Evolutionary conservation across 2,329 filamentous ascomycete species (phyloP).

Genomic region (Paecilomyces fulvus): DNA sequence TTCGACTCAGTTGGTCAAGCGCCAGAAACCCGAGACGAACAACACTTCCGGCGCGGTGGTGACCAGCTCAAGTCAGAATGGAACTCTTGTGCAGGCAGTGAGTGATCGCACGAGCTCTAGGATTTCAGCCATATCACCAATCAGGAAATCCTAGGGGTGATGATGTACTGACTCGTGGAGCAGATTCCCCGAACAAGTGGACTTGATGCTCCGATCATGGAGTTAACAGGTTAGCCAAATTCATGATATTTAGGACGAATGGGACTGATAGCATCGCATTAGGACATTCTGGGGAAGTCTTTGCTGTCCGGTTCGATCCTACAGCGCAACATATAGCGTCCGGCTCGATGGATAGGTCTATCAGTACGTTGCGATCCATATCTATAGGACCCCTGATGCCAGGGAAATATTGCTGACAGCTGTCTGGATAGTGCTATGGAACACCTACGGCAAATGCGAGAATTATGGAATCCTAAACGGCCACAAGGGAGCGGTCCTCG

Average conservation of each 20-base stretch:
- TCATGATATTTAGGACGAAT: not conserved
- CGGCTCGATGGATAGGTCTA: constrained; percentile 87
- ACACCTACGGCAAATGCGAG: constrained; percentile 83
- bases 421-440: constrained; percentile 67
- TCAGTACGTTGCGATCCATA: constrained; percentile 50
- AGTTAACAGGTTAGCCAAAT: constrained; percentile 62
- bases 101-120: constrained; percentile 20
- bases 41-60: constrained; percentile 50
- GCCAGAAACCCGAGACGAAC: constrained; percentile 64
- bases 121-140: not conserved
- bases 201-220: constrained; percentile 87
- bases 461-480: constrained; percentile 87
- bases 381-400: not conserved
- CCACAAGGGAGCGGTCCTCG: constrained; percentile 83
- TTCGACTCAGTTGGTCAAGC: constrained; percentile 71
- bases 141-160: not conserved
- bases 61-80: constrained; percentile 50
- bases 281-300: constrained; percentile 73
- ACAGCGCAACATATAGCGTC: constrained; percentile 85
- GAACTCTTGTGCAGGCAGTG: constrained; percentile 59
- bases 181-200: constrained; percentile 73
- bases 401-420: not conserved
- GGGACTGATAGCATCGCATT: not conserved
- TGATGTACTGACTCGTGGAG: constrained; percentile 9
- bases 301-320: constrained; percentile 81